Conservation (phyloP, 2,329 filamentous ascomycete species). For the Pezicula rhizophila region DNA sequence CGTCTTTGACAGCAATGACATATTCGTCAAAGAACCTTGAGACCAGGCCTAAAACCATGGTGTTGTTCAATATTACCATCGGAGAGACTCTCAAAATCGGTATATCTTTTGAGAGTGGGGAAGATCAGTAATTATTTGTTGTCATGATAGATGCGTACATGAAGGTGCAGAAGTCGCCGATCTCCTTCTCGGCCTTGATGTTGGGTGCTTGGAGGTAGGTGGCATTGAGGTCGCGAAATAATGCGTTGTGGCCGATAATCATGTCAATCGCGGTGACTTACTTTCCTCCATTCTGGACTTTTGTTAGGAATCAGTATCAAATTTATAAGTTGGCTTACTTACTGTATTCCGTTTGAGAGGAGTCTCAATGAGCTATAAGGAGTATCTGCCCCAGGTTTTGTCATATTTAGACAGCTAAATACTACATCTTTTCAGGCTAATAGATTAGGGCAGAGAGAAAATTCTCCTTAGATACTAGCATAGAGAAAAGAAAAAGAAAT, state of each 20-base stretch:
- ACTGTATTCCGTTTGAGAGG: conserved; percentile 11
- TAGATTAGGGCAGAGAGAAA: too few relatives aligned
- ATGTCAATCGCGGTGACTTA: conserved; percentile 25
- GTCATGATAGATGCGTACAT: conserved; percentile 32
- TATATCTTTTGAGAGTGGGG: conserved; percentile 30
- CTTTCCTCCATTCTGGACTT: conserved; percentile 5
- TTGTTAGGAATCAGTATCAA: neutral
- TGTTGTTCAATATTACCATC: conserved; percentile 37
- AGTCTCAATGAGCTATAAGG: conserved; percentile 16
- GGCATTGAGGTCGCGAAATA: conserved; percentile 31
- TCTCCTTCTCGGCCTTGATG: conserved; percentile 32
- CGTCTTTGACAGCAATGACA: conserved; percentile 22
- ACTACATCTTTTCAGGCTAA: conserved; percentile 1
- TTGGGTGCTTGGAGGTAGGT: conserved; percentile 30
- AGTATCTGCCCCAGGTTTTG: conserved; percentile 16
- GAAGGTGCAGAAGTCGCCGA: conserved; percentile 27
- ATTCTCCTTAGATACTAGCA: too few relatives aligned
- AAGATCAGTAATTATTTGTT: conserved; percentile 34
- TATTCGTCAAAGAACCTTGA: conserved; percentile 29
- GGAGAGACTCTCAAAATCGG: conserved; percentile 36
- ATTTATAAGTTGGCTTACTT: neutral
- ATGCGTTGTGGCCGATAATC: conserved; percentile 29
- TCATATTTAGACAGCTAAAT: conserved; percentile 7
- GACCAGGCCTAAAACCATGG: conserved; percentile 30
- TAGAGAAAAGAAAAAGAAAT: too few relatives aligned